Base-by-base conservation (phyloP, 768 basidiomycete genomes). In the Pisolithus albus region DNA sequence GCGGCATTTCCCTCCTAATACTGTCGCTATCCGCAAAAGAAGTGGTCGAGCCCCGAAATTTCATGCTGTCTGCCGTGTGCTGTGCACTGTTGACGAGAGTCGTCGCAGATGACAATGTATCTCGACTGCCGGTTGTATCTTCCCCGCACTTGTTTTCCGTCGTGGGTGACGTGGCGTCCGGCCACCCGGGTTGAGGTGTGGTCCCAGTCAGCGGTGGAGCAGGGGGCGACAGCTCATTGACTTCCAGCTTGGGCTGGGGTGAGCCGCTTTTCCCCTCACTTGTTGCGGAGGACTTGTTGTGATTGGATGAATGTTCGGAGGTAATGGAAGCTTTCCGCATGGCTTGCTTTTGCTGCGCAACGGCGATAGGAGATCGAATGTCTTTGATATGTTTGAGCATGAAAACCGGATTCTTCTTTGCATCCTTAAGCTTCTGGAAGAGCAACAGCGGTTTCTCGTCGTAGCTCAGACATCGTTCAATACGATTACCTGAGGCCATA, bases 351-450 rank as follows among this genome's bases (percentile, higher is more conserved):
- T 93, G 90, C 61, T 93, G 88, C 3, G 96, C 96, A 39, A 98
- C 92, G 8, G 85, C 92, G 55, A 98, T 98, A 0, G 96, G 96
- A 6, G 93, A 96, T 43, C 92, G 86, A 54, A 99, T 97, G 63
- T 99, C 96, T 64, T 70, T 70, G 69, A 94, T 93, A 56, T 95
- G 91, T 56, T 93, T 90, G 49, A 95, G 80, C 96, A 99, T 99
- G 70, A 99, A 99, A 7, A 99, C 95, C 2, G 96, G 95, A 56
- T 96, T 93, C 72, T 97, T 97, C 70, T 92, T 92, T 1, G 86
- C 84, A 58, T 99, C 96, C 65, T 98, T 99, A 51, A 98, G 79
- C 65, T 89, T 92, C 67, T 98, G 96, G 74, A 99, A 99, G 38
- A 99, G 81, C 45, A 98, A 76, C 32, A 99, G 75, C 0, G 96